Conservation (phyloP, 768 basidiomycete species). For the Leccinum variicolor region DNA sequence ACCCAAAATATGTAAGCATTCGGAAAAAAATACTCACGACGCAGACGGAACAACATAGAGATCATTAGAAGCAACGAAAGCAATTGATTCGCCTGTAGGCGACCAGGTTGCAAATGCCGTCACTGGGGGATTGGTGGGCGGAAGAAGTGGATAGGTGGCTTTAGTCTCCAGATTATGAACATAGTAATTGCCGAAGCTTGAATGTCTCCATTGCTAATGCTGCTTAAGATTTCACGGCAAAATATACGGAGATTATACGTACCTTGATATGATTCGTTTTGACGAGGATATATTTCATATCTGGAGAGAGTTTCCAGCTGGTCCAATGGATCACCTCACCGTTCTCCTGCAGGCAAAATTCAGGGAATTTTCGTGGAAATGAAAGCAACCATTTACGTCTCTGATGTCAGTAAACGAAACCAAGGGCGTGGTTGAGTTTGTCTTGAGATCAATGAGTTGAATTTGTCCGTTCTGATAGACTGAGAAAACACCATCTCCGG, state of each 20-base stretch:
- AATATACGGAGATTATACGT: constrained; percentile 2
- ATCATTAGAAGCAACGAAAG: constrained; percentile 85
- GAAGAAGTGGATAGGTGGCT: constrained; percentile 64
- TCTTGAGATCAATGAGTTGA: constrained; percentile 76
- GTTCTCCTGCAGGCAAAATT: constrained; percentile 41
- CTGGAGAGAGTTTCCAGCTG: constrained; percentile 82
- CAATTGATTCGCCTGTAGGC: constrained; percentile 76
- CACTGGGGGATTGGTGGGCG: constrained; percentile 64
- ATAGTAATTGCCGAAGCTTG: constrained; percentile 88
- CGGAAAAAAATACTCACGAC: constrained; percentile 41
- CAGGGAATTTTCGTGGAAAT: not conserved
- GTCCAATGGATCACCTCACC: constrained; percentile 49
- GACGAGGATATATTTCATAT: constrained; percentile 87
- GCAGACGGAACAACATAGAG: constrained; percentile 78
- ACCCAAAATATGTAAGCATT: not conserved
- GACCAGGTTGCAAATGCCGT: constrained; percentile 87
- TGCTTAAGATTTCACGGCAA: constrained; percentile 4
- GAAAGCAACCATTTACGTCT: constrained; percentile 46
- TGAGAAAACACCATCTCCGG: constrained; percentile 93
- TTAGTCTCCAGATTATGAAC: constrained; percentile 76
- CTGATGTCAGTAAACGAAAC: constrained; percentile 56
- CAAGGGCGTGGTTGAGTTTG: constrained; percentile 61
- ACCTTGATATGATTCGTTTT: constrained; percentile 76
- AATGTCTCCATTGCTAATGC: constrained; percentile 91
- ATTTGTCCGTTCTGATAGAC: constrained; percentile 59